Percentiles rank a stretch among this genome's conserved stretches.
Conservation (phyloP, 805 yeast species). For the Scheffersomyces stipitis region DNA sequence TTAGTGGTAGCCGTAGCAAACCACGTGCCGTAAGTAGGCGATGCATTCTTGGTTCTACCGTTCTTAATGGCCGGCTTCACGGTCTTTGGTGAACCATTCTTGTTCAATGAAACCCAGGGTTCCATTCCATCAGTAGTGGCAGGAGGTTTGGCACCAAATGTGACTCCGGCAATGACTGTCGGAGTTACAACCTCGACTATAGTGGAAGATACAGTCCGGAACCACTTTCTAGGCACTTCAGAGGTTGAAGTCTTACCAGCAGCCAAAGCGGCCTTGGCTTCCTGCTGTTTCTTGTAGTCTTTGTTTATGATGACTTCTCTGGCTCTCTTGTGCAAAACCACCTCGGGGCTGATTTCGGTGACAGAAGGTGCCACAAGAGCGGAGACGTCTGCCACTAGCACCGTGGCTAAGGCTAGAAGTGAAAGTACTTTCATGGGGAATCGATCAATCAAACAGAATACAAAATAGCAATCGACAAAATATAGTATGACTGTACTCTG, state of each 20-base stretch:
- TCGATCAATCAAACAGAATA: no score
- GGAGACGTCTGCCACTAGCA: constrained; percentile 1
- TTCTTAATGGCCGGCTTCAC: constrained; percentile 72
- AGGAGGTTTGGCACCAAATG: constrained; percentile 70
- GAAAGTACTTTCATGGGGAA: neutral
- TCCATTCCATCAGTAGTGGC: constrained; percentile 65
- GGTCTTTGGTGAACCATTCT: constrained; percentile 78
- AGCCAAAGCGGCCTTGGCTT: constrained; percentile 5
- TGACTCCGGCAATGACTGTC: constrained; percentile 61
- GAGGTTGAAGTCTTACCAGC: constrained; percentile 10
- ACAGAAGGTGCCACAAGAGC: constrained; percentile 8
- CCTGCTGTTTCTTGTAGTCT: constrained; percentile 25
- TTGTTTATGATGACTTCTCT: constrained; percentile 31
- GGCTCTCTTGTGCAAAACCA: constrained; percentile 24
- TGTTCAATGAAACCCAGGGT: constrained; percentile 79
- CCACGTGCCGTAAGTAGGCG: constrained; percentile 74
- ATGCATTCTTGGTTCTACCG: constrained; percentile 63
- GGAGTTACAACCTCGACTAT: constrained; percentile 62
- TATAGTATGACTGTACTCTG: no score
- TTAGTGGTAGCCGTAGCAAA: constrained; percentile 69
- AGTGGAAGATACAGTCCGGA: constrained; percentile 60
- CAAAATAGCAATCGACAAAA: no score
- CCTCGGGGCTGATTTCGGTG: constrained; percentile 12
- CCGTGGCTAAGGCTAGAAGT: neutral
- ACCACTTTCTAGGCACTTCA: constrained; percentile 59